Evolutionary conservation across 2,329 filamentous ascomycete genomes (phyloP).

Genomic region (Claviceps cyperi): DNA sequence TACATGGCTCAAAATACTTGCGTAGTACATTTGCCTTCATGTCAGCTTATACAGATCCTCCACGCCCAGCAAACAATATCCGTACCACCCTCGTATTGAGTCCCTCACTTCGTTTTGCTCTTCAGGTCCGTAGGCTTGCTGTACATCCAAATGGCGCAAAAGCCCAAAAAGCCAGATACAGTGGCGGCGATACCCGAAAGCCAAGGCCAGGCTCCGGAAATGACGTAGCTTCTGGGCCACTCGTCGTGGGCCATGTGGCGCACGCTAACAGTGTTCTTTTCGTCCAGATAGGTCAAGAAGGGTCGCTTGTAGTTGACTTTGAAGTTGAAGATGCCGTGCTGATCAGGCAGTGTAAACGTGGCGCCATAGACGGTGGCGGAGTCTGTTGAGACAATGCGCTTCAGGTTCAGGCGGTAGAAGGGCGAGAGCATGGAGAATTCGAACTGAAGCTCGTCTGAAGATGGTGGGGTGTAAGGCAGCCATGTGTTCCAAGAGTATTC

Average conservation of each 20-base stretch:
- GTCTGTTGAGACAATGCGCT: constrained; percentile 36
- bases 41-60: neutral
- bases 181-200: constrained; percentile 78
- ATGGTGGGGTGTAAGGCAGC: constrained; percentile 55
- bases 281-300: constrained; percentile 76
- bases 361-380: constrained; percentile 61
- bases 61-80: neutral
- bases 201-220: constrained; percentile 89
- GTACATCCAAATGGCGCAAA: constrained; percentile 80
- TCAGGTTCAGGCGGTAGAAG: constrained; percentile 75
- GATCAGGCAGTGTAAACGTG: constrained; percentile 75
- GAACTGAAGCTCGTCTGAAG: constrained; percentile 67
- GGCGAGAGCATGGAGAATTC: constrained; percentile 98
- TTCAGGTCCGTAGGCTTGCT: constrained; percentile 30
- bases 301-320: constrained; percentile 92
- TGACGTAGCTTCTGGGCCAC: constrained; percentile 81
- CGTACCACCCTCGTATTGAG: neutral
- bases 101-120: constrained; percentile 17
- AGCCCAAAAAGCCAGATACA: constrained; percentile 67
- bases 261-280: constrained; percentile 90
- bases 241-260: constrained; percentile 96
- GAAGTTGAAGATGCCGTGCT: constrained; percentile 99
- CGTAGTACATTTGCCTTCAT: neutral
- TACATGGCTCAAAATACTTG: neutral
- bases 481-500: constrained; percentile 68